Conservation (phyloP, 2,329 filamentous ascomycete species). For the Claviceps capensis region DNA sequence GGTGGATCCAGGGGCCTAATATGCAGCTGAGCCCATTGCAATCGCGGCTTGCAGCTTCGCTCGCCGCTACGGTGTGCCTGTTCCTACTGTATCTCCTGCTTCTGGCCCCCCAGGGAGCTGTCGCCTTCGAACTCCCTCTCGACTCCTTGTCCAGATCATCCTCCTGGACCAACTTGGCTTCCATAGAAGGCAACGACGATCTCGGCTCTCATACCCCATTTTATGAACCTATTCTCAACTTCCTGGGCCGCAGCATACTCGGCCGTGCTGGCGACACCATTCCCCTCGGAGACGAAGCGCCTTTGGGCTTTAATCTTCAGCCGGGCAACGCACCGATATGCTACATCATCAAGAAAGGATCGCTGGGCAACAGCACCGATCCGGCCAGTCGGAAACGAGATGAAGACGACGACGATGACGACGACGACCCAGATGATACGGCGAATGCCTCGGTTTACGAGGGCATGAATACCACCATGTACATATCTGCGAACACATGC, state of each 20-base stretch:
- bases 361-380: constrained; percentile 13
- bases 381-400: constrained; percentile 3
- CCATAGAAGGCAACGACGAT: not conserved
- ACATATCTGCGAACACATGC: constrained; percentile 79
- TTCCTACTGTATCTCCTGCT: constrained; percentile 48
- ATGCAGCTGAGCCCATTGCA: constrained; percentile 56
- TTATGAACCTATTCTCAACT: constrained; percentile 48
- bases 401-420: not conserved
- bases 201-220: constrained; percentile 11
- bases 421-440: not conserved
- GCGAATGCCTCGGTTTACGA: not conserved
- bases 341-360: constrained; percentile 18
- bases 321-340: constrained; percentile 43
- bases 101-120: constrained; percentile 43
- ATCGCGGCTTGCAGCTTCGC: constrained; percentile 56
- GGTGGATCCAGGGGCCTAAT: constrained; percentile 8
- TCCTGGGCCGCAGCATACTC: constrained; percentile 48
- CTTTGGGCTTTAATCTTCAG: constrained; percentile 42
- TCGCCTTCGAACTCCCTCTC: constrained; percentile 39
- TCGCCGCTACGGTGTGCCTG: constrained; percentile 46
- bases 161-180: not conserved
- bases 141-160: constrained; percentile 2
- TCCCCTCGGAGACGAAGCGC: constrained; percentile 50
- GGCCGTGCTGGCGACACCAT: constrained; percentile 43
- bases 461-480: constrained; percentile 37